Percentiles rank a stretch among this genome's conserved stretches.
Evolutionary conservation across 768 basidiomycete species (phyloP).

Genomic region (Termitomyces sp.): DNA sequence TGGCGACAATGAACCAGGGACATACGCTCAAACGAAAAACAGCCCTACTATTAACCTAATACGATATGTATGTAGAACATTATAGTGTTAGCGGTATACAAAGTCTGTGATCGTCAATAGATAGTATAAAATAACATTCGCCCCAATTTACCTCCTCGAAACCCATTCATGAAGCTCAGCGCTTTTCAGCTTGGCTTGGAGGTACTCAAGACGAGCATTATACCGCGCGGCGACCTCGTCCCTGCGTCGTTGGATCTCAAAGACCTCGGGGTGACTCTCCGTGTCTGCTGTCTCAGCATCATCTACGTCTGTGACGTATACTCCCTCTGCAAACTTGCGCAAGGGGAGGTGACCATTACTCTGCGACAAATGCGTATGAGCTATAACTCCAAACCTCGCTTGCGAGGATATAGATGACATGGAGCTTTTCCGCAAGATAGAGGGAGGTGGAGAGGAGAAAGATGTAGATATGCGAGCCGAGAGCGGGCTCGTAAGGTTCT

Average conservation of each 20-base stretch:
- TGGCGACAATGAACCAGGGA: not conserved
- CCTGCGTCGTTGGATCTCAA: conserved; percentile 61
- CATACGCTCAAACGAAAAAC: not conserved
- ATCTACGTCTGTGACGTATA: conserved; percentile 21
- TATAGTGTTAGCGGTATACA: conserved; percentile 2
- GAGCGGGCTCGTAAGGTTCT: conserved; percentile 25
- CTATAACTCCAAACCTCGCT: conserved; percentile 33
- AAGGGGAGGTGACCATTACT: conserved; percentile 44
- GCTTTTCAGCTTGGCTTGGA: conserved; percentile 71
- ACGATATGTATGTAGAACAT: not conserved
- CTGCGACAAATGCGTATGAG: conserved; percentile 33
- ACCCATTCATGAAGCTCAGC: conserved; percentile 63
- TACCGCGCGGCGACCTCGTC: conserved; percentile 68
- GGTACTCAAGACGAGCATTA: conserved; percentile 67
- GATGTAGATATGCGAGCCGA: conserved; percentile 25
- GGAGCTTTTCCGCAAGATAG: conserved; percentile 43
- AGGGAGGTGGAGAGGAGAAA: conserved; percentile 17
- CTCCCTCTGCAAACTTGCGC: conserved; percentile 18
- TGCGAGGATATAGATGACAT: conserved; percentile 55
- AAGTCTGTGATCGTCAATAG: not conserved
- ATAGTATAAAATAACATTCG: not conserved
- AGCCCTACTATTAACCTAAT: not conserved
- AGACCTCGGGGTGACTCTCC: conserved; percentile 43
- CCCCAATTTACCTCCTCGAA: conserved; percentile 25
- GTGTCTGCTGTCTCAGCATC: conserved; percentile 20